phyloP scores from a whole-genome alignment of 2,329 filamentous ascomycete species.

The Coniella vitis region DNA sequence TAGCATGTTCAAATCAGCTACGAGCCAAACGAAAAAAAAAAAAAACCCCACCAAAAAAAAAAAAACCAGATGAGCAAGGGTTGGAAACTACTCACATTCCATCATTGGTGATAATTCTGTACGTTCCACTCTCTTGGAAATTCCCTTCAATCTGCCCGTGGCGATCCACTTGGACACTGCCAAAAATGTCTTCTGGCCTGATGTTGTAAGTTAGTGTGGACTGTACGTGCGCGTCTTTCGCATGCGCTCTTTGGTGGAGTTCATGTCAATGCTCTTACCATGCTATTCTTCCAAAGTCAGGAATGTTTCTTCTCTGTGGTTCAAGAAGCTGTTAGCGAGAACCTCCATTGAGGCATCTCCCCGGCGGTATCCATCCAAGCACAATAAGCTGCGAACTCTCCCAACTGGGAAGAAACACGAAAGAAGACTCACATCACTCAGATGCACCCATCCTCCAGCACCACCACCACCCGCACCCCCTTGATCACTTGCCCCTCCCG shows the following conservation, averaged over 20 bases:
- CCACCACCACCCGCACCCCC: constrained; percentile 56
- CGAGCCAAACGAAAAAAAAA: neutral
- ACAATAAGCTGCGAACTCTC: too few relatives aligned
- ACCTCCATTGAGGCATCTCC: too few relatives aligned
- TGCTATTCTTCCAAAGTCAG: constrained; percentile 60
- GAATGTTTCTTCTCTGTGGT: constrained; percentile 46
- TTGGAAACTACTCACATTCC: constrained; percentile 13
- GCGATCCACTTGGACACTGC: constrained; percentile 58
- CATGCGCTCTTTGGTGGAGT: neutral
- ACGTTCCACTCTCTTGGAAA: constrained; percentile 52
- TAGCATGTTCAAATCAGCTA: neutral
- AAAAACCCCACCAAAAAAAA: too few relatives aligned
- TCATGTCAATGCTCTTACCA: constrained; percentile 32
- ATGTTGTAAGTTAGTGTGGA: neutral
- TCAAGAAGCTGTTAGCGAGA: too few relatives aligned
- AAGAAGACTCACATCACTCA: constrained; percentile 43
- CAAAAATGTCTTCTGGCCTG: constrained; percentile 60
- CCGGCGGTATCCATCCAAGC: too few relatives aligned
- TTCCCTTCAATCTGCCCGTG: constrained; percentile 50
- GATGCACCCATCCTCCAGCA: constrained; percentile 56
- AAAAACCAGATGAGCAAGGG: neutral
- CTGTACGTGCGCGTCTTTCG: neutral
- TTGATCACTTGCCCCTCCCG: constrained; percentile 50
- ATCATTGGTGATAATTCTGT: constrained; percentile 18
- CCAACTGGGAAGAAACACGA: neutral